Conservation (phyloP, 2,329 filamentous ascomycete species). For the Pseudogymnoascus verrucosus region DNA sequence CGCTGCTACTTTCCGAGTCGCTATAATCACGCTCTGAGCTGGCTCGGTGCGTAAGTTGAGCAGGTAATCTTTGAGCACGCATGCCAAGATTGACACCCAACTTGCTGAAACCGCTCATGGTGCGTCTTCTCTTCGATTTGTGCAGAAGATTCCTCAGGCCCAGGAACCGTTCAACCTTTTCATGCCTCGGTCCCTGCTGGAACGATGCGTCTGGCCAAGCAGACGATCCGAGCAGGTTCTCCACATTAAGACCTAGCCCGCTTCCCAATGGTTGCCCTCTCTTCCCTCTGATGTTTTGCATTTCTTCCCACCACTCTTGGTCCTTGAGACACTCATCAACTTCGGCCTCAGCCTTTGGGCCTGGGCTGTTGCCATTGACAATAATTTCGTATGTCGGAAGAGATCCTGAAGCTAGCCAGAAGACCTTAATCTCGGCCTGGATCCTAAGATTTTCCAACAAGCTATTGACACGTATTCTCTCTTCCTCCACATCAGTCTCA, state of each 20-base stretch:
- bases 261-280: conserved; percentile 23
- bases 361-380: conserved; percentile 58
- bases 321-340: conserved; percentile 60
- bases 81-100: conserved; percentile 64
- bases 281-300: conserved; percentile 47
- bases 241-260: conserved; percentile 38
- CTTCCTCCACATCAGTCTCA: conserved; percentile 73
- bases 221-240: conserved; percentile 33
- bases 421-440: conserved; percentile 69
- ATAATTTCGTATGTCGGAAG: conserved; percentile 69
- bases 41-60: conserved; percentile 27
- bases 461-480: conserved; percentile 61
- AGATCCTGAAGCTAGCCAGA: conserved; percentile 69
- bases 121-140: conserved; percentile 39
- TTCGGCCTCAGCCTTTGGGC: conserved; percentile 47
- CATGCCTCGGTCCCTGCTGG: conserved; percentile 40
- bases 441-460: conserved; percentile 76
- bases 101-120: conserved; percentile 30
- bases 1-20: conserved; percentile 28
- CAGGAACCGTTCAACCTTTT: conserved; percentile 38
- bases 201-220: conserved; percentile 47
- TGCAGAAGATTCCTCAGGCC: conserved; percentile 55
- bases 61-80: conserved; percentile 62
- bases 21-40: conserved; percentile 39
- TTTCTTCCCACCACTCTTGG: conserved; percentile 77